A percentile compares a stretch with the other conserved stretches of the same genome.
Evolutionary conservation across 176 grass and related monocot genomes (phyloP).

Genomic region (Raddia guianensis): DNA sequence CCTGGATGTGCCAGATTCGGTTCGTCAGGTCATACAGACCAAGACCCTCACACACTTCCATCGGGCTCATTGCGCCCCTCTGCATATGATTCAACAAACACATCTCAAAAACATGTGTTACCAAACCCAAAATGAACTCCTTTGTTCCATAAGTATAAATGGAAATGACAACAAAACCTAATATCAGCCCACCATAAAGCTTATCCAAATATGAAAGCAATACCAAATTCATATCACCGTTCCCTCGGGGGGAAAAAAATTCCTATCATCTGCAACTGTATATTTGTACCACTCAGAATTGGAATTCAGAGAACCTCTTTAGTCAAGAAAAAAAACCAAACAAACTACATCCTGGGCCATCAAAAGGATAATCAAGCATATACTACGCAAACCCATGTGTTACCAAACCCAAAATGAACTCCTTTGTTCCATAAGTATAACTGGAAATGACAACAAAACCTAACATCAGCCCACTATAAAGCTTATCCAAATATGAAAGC

Average conservation of each 20-base stretch:
- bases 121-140: neutral
- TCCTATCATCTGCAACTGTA: neutral
- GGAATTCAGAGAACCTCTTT: neutral
- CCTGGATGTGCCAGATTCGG: constrained; percentile 92
- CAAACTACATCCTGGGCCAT: neutral
- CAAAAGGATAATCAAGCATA: neutral
- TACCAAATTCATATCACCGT: neutral
- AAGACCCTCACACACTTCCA: constrained; percentile 89
- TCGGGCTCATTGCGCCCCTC: constrained; percentile 91
- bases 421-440: neutral
- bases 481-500: constrained; percentile 3
- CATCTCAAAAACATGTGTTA: neutral
- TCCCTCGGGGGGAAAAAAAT: no score
- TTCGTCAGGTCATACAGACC: constrained; percentile 82
- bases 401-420: neutral
- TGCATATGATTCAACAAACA: constrained; percentile 33
- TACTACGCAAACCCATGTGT: constrained; percentile 14
- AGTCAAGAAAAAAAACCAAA: neutral
- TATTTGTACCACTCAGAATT: neutral
- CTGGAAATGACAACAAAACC: neutral
- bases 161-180: neutral
- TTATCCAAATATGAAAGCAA: constrained; percentile 16
- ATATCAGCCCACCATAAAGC: neutral
- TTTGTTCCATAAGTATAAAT: neutral
- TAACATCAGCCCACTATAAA: neutral